phyloP scores from a whole-genome alignment of 73 alveolate species.

The Durusdinium trenchii region DNA sequence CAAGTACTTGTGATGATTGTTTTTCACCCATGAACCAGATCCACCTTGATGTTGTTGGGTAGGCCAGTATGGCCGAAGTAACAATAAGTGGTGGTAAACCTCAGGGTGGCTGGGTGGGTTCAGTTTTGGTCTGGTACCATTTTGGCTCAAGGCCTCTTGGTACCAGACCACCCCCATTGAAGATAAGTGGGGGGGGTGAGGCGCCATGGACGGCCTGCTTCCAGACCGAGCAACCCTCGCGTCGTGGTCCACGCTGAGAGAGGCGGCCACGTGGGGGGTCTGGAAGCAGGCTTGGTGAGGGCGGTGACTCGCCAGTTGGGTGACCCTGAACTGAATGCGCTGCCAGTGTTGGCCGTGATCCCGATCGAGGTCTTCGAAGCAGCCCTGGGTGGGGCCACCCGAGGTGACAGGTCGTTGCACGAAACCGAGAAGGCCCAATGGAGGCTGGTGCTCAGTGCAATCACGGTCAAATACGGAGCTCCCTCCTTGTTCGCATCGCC shows the following conservation, averaged over 20 bases:
- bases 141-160: not conserved
- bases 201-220: not conserved
- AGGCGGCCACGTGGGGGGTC: conserved; percentile 3
- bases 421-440: conserved; percentile 5
- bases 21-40: too few species aligned
- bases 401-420: not conserved
- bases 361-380: not conserved
- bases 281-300: not conserved
- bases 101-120: too few species aligned
- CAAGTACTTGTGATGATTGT: too few species aligned
- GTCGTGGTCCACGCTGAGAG: not conserved
- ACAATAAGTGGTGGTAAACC: too few species aligned
- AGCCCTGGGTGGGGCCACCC: not conserved
- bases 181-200: not conserved
- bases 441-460: not conserved
- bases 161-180: not conserved
- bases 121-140: not conserved
- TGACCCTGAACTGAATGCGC: not conserved
- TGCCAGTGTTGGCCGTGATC: not conserved
- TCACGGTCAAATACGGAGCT: not conserved
- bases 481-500: not conserved
- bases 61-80: too few species aligned
- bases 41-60: too few species aligned
- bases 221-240: not conserved
- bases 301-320: not conserved